Evolutionary conservation across 805 yeast genomes (phyloP).

Genomic region (Starmerella sirachaensis): DNA sequence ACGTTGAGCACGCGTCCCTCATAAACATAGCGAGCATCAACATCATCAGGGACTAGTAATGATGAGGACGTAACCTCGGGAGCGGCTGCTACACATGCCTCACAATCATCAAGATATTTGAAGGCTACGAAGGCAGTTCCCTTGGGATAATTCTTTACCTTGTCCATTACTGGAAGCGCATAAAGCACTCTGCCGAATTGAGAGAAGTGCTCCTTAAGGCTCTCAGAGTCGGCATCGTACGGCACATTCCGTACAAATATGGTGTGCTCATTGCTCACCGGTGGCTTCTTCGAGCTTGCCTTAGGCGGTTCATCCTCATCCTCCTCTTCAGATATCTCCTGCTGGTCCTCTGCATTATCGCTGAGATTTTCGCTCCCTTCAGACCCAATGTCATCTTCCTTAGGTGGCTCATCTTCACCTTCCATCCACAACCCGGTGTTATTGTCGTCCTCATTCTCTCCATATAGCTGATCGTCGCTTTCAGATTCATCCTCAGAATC

Average conservation of each 20-base stretch:
- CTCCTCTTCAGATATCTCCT: slow-evolving; percentile 22
- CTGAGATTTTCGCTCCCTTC: slow-evolving; percentile 28
- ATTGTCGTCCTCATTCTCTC: slow-evolving; percentile 31
- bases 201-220: slow-evolving; percentile 62
- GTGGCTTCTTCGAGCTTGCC: slow-evolving; percentile 20
- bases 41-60: slow-evolving; percentile 81
- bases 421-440: too few species aligned
- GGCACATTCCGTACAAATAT: slow-evolving; percentile 88
- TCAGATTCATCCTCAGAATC: slow-evolving; percentile 27
- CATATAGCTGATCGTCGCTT: slow-evolving; percentile 26
- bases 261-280: slow-evolving; percentile 34
- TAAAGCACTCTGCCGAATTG: slow-evolving; percentile 81
- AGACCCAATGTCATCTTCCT: slow-evolving; percentile 29
- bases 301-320: slow-evolving; percentile 23
- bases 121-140: slow-evolving; percentile 97
- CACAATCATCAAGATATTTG: slow-evolving; percentile 45
- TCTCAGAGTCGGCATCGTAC: slow-evolving; percentile 79
- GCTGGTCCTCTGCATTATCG: slow-evolving; percentile 30
- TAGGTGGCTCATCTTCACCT: too few species aligned
- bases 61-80: slow-evolving; percentile 59
- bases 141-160: slow-evolving; percentile 68
- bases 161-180: slow-evolving; percentile 88
- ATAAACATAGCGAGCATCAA: slow-evolving; percentile 70
- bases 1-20: slow-evolving; percentile 85
- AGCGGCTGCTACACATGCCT: slow-evolving; percentile 60